These are phyloP conservation scores for Lentithecium fluviatile DNA, from an alignment of 495 filamentous ascomycete genomes.

Conservation along the genomic window DNA sequence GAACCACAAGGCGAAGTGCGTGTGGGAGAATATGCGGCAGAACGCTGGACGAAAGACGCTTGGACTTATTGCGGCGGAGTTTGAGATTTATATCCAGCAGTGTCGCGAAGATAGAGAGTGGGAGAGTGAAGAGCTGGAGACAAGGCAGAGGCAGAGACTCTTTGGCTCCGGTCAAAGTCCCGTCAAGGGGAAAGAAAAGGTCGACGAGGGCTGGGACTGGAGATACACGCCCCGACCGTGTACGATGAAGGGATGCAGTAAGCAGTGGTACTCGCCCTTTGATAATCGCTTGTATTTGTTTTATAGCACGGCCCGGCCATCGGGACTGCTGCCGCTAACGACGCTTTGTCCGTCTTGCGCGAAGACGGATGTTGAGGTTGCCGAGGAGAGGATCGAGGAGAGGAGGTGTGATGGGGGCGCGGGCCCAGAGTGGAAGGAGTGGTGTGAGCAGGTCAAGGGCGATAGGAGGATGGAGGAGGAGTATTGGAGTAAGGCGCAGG, in stretches of 20 bases:
- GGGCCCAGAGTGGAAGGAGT: slow-evolving; percentile 7
- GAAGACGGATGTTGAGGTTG: slow-evolving; percentile 1
- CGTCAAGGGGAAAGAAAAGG: not conserved
- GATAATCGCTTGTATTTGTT: not conserved
- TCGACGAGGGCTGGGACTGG: slow-evolving; percentile 11
- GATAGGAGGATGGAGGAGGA: slow-evolving; percentile 4
- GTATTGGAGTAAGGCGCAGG: slow-evolving; percentile 20
- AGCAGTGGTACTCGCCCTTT: slow-evolving; percentile 10
- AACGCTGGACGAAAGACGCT: slow-evolving; percentile 18
- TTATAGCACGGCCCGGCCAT: not conserved
- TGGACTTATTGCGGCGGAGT: slow-evolving; percentile 2
- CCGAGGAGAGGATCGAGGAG: not conserved
- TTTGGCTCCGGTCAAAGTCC: not conserved
- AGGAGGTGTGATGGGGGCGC: not conserved
- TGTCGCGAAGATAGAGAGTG: not conserved
- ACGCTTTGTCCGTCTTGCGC: slow-evolving; percentile 16
- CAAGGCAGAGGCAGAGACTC: not conserved
- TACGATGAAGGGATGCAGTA: slow-evolving; percentile 4
- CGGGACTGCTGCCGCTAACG: not conserved
- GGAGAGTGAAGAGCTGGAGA: not conserved
- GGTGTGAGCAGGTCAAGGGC: not conserved
- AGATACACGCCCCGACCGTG: slow-evolving; percentile 7
- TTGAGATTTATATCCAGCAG: not conserved
- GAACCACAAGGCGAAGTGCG: not conserved
- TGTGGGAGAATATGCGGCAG: slow-evolving; percentile 16